Evolutionary conservation across 768 basidiomycete genomes (phyloP).

Genomic region (Paxillus rubicundulus): DNA sequence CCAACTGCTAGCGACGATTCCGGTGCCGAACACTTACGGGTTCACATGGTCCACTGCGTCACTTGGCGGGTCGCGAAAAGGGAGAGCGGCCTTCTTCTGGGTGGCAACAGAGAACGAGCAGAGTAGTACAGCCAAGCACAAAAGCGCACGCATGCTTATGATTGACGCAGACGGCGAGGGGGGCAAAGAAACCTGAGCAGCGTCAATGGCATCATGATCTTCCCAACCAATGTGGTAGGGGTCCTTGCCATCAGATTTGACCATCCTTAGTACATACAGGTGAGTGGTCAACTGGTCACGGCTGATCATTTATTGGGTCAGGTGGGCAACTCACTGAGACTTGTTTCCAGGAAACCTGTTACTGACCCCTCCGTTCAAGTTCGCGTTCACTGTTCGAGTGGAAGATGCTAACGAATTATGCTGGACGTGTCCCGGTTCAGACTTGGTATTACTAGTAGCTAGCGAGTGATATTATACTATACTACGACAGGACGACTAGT

Average conservation of each 20-base stretch:
- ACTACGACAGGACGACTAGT: too few species aligned
- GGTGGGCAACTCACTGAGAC: too few species aligned
- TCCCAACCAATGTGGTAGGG: not conserved
- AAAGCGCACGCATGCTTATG: slow-evolving; percentile 8
- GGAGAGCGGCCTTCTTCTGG: slow-evolving; percentile 2
- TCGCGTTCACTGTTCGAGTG: too few species aligned
- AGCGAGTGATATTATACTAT: too few species aligned
- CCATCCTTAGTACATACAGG: not conserved
- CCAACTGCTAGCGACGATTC: not conserved
- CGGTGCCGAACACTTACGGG: slow-evolving; percentile 34
- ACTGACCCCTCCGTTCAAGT: not conserved
- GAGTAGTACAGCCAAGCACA: slow-evolving; percentile 14
- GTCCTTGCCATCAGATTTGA: not conserved
- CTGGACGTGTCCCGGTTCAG: too few species aligned
- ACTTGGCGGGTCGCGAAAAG: slow-evolving; percentile 31
- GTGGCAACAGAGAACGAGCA: slow-evolving; percentile 13
- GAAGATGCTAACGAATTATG: too few species aligned
- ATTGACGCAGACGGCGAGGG: slow-evolving; percentile 1
- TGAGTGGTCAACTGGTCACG: not conserved
- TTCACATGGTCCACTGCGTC: slow-evolving; percentile 45
- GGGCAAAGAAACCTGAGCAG: not conserved
- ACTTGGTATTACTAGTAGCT: not conserved
- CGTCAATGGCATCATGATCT: not conserved
- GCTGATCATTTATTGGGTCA: not conserved
- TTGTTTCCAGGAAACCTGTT: too few species aligned